phyloP scores from a whole-genome alignment of 352 stramenopile genomes.

The Globisporangium orthogonon region DNA sequence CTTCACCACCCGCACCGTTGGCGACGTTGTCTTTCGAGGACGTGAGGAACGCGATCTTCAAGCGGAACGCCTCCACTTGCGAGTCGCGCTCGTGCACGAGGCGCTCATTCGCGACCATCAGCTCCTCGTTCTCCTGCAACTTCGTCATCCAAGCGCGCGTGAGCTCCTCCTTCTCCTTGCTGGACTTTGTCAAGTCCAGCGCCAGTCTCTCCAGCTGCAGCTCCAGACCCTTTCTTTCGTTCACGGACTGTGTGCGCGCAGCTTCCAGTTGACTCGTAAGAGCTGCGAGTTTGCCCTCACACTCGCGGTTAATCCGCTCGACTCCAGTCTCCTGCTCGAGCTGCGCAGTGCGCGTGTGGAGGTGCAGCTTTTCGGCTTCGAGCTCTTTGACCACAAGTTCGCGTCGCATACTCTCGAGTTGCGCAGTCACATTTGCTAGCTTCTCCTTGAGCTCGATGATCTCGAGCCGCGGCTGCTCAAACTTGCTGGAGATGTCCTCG shows the following conservation, averaged over 20 bases:
- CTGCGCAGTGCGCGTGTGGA: constrained; percentile 23
- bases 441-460: constrained; percentile 16
- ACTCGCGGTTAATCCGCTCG: not conserved
- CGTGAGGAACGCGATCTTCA: not conserved
- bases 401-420: constrained; percentile 31
- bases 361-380: constrained; percentile 34
- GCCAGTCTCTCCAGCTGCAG: not conserved
- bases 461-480: constrained; percentile 11
- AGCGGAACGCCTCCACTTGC: not conserved
- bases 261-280: constrained; percentile 15
- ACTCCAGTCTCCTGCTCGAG: not conserved
- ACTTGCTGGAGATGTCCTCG: constrained; percentile 11
- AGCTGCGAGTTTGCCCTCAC: constrained; percentile 3
- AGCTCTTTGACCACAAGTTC: constrained; percentile 37
- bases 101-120: constrained; percentile 10
- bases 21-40: not conserved
- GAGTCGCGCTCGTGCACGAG: constrained; percentile 28
- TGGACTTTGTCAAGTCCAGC: constrained; percentile 5
- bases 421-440: constrained; percentile 11
- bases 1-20: too few species aligned
- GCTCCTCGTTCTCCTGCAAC: constrained; percentile 36
- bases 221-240: not conserved
- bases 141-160: constrained; percentile 24
- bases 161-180: constrained; percentile 24
- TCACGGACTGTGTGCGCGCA: not conserved